Base-by-base conservation (phyloP, 148 eudicot species). In the Camellia lanceoleosa region DNA sequence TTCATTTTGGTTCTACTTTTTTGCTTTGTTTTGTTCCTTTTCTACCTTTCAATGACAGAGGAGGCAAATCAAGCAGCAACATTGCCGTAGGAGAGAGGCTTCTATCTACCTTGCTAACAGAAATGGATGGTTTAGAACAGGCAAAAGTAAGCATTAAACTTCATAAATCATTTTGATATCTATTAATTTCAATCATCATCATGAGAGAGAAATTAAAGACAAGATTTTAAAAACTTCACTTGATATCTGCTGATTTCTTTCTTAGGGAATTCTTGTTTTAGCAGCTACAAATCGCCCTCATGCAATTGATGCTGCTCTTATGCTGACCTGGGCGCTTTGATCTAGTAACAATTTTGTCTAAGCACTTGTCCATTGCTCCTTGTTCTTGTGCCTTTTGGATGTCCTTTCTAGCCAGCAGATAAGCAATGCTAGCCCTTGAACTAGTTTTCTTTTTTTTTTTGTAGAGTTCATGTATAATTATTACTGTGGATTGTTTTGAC, bases 321-420 rank as follows among this genome's bases (percentile, higher is more conserved):
- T 91, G 97, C 97, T n/a, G 99, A 5, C 99, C 99, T 61, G 99
- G 99, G 42, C 95, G 99, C 79, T 96, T 96, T 85, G 99, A 96
- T 88, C 79, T 23, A 0, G 30, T 23, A 23, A 23, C 30, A 23
- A 23, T 23, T 23, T 23, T 23, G 30, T 23, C 30, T 23, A 23
- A 23, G 30, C 30, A 23, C 30, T 23, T 23, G 30, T 23, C 30
- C 30, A 23, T 23, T 23, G 20, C 70, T 75, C 23, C 23, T 70
- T 66, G 62, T 51, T 54, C 47, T 61, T 51, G 15, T 62, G 55
- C 41, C 43, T 15, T 58, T 11, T 78, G 43, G n/a, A 30, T 8
- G 3, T 55, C 9, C 47, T 38, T 55, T 23, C 75, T 44, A 19
- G 75, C 60, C 20, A 52, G 59, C 60, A 10, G 8, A 3, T 58